These are phyloP conservation scores for Xylaria intraflava DNA, from an alignment of 495 filamentous ascomycete species.

Conservation along the genomic window DNA sequence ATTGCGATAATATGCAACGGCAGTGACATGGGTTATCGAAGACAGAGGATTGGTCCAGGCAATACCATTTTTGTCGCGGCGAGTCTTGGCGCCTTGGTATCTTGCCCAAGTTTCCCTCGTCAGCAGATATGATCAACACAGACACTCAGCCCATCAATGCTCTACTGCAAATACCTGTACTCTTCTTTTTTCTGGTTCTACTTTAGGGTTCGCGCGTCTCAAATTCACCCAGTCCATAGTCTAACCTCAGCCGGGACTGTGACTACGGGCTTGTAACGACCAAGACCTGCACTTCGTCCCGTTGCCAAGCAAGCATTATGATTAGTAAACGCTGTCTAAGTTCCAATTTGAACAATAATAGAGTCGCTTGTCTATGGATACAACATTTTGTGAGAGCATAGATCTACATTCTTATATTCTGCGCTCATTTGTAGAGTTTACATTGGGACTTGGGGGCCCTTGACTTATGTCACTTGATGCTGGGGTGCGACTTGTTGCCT, in stretches of 20 bases:
- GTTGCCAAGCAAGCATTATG: background rate
- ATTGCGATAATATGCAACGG: constrained; percentile 6
- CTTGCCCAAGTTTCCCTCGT: background rate
- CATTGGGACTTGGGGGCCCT: too few species aligned
- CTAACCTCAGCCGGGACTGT: background rate
- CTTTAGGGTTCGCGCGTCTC: background rate
- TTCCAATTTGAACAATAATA: too few species aligned
- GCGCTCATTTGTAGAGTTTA: too few species aligned
- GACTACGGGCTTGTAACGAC: background rate
- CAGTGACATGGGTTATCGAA: background rate
- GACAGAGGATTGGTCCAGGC: background rate
- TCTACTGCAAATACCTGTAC: background rate
- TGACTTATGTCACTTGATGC: too few species aligned
- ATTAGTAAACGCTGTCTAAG: too few species aligned
- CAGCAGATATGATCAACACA: background rate
- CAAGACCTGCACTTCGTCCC: background rate
- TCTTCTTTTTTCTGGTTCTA: background rate
- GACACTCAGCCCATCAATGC: background rate
- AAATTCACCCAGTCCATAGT: background rate
- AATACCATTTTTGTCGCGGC: background rate
- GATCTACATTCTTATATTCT: too few species aligned
- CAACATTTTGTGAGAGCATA: too few species aligned
- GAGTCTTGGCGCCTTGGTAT: background rate
- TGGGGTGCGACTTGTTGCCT: too few species aligned
- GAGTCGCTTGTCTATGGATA: too few species aligned